These are phyloP conservation scores for Emergomyces orientalis DNA, from an alignment of 2,329 filamentous ascomycete species.

Conservation along the genomic window DNA sequence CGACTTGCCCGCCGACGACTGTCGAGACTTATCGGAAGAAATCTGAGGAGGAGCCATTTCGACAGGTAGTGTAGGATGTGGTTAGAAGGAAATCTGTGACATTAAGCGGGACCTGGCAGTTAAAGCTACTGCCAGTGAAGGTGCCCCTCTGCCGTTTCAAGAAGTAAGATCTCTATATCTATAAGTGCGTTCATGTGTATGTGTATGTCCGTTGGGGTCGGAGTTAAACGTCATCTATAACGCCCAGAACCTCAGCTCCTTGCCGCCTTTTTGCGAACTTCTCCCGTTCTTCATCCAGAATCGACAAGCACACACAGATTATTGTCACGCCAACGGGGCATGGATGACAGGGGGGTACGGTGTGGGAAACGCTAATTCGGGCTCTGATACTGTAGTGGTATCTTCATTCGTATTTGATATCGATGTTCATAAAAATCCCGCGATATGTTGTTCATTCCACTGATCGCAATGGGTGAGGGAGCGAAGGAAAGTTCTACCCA, in stretches of 20 bases:
- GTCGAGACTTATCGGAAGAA: conserved; percentile 66
- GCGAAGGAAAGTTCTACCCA: neutral
- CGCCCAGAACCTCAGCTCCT: neutral
- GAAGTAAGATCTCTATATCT: neutral
- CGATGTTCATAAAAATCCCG: neutral
- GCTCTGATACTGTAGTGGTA: neutral
- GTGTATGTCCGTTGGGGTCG: neutral
- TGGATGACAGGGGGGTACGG: conserved; percentile 6
- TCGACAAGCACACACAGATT: neutral
- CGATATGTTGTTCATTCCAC: neutral
- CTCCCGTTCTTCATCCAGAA: conserved; percentile 7
- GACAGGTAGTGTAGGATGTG: conserved; percentile 24
- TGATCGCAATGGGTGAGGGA: neutral
- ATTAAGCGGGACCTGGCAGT: conserved; percentile 17
- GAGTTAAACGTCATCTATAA: neutral
- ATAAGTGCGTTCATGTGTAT: neutral
- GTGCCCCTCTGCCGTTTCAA: neutral
- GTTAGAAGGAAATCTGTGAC: conserved; percentile 10
- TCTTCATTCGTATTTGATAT: neutral
- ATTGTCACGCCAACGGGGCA: conserved; percentile 11
- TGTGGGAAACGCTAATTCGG: neutral
- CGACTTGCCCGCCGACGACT: conserved; percentile 70
- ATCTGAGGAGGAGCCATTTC: conserved; percentile 48
- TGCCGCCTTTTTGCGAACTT: neutral
- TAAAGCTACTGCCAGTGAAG: neutral